Evolutionary conservation across 2,329 filamentous ascomycete species (phyloP), one percentile per base, ranked within the genome.

Genomic region (Ophiostoma himal-ulmi): DNA sequence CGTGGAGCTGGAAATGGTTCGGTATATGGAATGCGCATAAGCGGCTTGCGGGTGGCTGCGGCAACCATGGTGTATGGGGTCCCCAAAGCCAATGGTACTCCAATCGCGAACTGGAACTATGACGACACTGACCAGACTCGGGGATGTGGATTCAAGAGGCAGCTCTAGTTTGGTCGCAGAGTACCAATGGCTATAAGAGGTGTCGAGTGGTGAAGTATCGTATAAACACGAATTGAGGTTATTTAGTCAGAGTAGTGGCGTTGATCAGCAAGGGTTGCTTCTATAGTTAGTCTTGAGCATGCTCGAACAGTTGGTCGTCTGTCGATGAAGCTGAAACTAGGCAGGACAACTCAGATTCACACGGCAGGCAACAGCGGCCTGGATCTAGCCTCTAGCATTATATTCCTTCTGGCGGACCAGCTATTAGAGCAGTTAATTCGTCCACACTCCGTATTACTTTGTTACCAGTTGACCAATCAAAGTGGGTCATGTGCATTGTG

Each of bases 1-100:
- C 84, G 86, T 3, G 94, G 91, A 36, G 89, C 82, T 34, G 94
- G 88, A 70, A 97, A 85, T 60, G 91, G 89, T 74, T 91, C 89
- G 77, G 93, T 97, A 78, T 94, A 98, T 71, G 94, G 94, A 76
- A 98, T 96, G 75, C 93, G 89, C 82, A 97, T 89, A 71, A 93
- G 86, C 76, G 90, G 86, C 79, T 87, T 90, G 79, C 85, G 85
- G 88, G 91, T 90, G 76, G 17, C 26, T 17, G 57, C 26, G 17
- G 77, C 72, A 57, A 64, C 67, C 70, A 69, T 72, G 68, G 36
- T 39, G 52, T 60, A 7, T 36, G 11, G 34, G 20, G 62, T 48
- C 5, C 6, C 20, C 13, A 57, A 26, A 57, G 44, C 44, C 44
- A 48, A 48, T 48, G 44, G 44, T 7, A 48, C 44, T 48, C 44